Evolutionary conservation across 73 alveolate genomes (phyloP).

Genomic region (Paramecium octaurelia): DNA sequence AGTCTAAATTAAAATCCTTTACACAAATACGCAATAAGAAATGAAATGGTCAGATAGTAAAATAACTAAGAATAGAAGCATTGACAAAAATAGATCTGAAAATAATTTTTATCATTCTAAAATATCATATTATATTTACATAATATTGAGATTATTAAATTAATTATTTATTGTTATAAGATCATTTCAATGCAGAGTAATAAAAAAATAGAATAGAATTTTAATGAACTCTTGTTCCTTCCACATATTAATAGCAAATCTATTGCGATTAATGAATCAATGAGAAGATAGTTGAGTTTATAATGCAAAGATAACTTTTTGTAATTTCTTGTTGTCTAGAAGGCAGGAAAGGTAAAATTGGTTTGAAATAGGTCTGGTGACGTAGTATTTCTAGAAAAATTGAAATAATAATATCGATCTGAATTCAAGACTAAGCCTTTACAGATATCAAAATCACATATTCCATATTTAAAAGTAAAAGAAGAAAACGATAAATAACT

Average conservation of each 20-base stretch:
- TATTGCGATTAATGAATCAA: neutral
- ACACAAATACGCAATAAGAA: constrained; percentile 24
- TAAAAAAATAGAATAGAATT: neutral
- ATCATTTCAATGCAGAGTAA: neutral
- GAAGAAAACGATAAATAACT: neutral
- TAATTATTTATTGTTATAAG: neutral
- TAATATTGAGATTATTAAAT: neutral
- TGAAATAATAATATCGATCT: neutral
- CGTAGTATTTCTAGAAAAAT: neutral
- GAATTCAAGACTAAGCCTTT: neutral
- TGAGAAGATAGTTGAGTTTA: neutral
- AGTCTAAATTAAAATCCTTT: neutral
- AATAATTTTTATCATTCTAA: neutral
- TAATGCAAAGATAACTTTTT: constrained; percentile 7
- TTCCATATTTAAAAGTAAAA: neutral
- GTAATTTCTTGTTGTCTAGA: neutral
- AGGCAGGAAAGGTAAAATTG: constrained; percentile 6
- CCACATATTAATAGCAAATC: constrained; percentile 13
- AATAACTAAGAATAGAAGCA: neutral
- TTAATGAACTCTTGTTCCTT: neutral
- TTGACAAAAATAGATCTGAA: neutral
- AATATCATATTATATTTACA: neutral
- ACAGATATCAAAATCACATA: neutral
- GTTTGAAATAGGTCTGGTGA: constrained; percentile 15
- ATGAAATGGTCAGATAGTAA: constrained; percentile 20